Evolutionary conservation across 2,329 filamentous ascomycete genomes (phyloP).

Genomic region (Parafenestella ontariensis): DNA sequence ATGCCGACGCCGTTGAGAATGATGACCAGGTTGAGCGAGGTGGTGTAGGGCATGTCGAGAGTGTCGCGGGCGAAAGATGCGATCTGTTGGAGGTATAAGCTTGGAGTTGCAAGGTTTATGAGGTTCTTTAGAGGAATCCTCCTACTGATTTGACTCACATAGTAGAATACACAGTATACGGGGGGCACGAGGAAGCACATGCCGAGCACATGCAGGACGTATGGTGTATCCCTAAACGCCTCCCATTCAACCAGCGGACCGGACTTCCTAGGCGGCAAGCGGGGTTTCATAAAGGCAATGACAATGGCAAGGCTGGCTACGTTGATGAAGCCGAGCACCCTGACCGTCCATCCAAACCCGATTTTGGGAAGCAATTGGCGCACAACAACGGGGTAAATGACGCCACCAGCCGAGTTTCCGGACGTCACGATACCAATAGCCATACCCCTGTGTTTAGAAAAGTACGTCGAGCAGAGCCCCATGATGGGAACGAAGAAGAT

Average conservation of each 20-base stretch:
- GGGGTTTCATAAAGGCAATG: conserved; percentile 53
- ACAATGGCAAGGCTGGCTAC: conserved; percentile 44
- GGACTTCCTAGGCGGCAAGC: conserved; percentile 57
- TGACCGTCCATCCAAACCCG: conserved; percentile 42
- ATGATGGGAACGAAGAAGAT: conserved; percentile 43
- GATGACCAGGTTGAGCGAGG: conserved; percentile 64
- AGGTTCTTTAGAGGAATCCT: no score
- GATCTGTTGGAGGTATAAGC: no score
- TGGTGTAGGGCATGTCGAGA: conserved; percentile 56
- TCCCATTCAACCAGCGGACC: conserved; percentile 63
- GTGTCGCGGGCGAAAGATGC: conserved; percentile 48
- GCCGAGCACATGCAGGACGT: conserved; percentile 57
- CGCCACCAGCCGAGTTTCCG: conserved; percentile 66
- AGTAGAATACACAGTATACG: conserved; percentile 67
- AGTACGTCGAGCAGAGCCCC: conserved; percentile 59
- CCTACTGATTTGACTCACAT: no score
- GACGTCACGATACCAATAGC: conserved; percentile 66
- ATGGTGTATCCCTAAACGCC: conserved; percentile 65
- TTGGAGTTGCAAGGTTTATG: neutral
- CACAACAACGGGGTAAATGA: conserved; percentile 65
- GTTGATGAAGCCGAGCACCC: conserved; percentile 56
- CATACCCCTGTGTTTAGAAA: conserved; percentile 62
- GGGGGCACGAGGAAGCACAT: conserved; percentile 58
- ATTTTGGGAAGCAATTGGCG: conserved; percentile 57
- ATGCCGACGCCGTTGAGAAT: conserved; percentile 65